Evolutionary conservation across 2,329 filamentous ascomycete genomes (phyloP).

Genomic region (Mycocentrospora acerina): DNA sequence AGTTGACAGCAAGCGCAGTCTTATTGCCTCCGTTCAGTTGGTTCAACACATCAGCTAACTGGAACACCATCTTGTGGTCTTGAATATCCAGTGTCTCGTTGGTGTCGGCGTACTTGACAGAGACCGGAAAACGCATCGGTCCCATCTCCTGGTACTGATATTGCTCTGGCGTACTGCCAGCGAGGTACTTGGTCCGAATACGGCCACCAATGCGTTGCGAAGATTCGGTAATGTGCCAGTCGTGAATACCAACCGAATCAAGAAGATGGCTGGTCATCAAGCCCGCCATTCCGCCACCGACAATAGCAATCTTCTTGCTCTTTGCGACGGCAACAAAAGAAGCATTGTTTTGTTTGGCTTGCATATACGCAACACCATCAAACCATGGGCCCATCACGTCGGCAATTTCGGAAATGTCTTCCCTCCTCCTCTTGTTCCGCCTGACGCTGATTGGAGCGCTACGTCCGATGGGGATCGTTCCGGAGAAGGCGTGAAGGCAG

Average conservation of each 20-base stretch:
- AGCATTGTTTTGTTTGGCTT: constrained; percentile 55
- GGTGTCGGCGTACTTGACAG: constrained; percentile 50
- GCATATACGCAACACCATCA: constrained; percentile 62
- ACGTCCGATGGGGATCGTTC: constrained; percentile 43
- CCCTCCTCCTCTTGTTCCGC: constrained; percentile 38
- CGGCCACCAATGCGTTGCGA: constrained; percentile 63
- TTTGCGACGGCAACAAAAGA: constrained; percentile 58
- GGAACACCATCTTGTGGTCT: constrained; percentile 66
- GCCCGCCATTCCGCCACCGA: constrained; percentile 67
- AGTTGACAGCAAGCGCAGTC: constrained; percentile 54
- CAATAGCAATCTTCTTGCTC: constrained; percentile 61
- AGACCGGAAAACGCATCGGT: constrained; percentile 64
- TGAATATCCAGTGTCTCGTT: constrained; percentile 61
- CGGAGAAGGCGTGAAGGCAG: constrained; percentile 50
- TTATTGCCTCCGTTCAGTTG: constrained; percentile 56
- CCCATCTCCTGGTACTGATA: constrained; percentile 71
- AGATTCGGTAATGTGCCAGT: constrained; percentile 64
- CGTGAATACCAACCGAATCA: constrained; percentile 58
- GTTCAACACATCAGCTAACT: constrained; percentile 63
- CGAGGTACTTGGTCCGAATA: constrained; percentile 64
- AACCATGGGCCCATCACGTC: constrained; percentile 65
- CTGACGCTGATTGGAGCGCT: constrained; percentile 44
- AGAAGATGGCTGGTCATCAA: constrained; percentile 57
- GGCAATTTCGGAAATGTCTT: constrained; percentile 51
- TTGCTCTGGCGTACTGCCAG: constrained; percentile 58